Evolutionary conservation across 192 early-diverging fungal genomes (phyloP).

Genomic region (Glomus cerebriforme): DNA sequence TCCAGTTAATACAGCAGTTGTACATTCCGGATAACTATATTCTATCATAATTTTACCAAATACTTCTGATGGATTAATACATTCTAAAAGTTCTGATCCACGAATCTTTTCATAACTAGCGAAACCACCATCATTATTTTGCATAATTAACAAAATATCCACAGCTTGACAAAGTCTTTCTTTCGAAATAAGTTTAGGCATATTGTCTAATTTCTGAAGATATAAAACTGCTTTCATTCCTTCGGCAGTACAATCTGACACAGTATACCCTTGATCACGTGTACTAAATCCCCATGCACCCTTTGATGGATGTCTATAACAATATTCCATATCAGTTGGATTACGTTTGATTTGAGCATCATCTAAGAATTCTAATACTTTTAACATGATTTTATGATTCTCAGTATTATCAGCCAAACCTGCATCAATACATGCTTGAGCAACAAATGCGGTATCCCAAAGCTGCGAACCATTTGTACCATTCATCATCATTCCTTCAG

Average conservation of each 20-base stretch:
- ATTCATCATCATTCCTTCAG: conserved; percentile 90
- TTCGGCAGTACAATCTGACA: conserved; percentile 95
- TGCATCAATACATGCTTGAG: conserved; percentile 82
- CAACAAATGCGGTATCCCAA: conserved; percentile 92
- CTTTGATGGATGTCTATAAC: conserved; percentile 80
- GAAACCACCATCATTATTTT: conserved; percentile 90
- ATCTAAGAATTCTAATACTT: conserved; percentile 83
- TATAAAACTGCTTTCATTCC: conserved; percentile 81
- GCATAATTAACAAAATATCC: conserved; percentile 90
- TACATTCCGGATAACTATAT: conserved; percentile 97
- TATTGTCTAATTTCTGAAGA: conserved; percentile 65
- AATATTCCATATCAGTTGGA: conserved; percentile 62
- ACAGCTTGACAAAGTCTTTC: conserved; percentile 83
- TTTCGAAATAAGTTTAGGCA: conserved; percentile 60
- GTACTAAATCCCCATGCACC: conserved; percentile 99
- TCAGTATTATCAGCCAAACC: conserved; percentile 68
- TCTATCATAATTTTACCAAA: conserved; percentile 98
- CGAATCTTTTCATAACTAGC: conserved; percentile 89
- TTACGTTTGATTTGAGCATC: conserved; percentile 80
- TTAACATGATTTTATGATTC: conserved; percentile 68
- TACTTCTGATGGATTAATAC: conserved; percentile 94
- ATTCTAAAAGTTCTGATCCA: conserved; percentile 79
- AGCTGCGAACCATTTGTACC: conserved; percentile 97
- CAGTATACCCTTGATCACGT: conserved; percentile 90
- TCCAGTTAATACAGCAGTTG: conserved; percentile 88